These are phyloP conservation scores for Oryza officinalis DNA, from an alignment of 176 grass and related monocot genomes.

Conservation along the genomic window DNA sequence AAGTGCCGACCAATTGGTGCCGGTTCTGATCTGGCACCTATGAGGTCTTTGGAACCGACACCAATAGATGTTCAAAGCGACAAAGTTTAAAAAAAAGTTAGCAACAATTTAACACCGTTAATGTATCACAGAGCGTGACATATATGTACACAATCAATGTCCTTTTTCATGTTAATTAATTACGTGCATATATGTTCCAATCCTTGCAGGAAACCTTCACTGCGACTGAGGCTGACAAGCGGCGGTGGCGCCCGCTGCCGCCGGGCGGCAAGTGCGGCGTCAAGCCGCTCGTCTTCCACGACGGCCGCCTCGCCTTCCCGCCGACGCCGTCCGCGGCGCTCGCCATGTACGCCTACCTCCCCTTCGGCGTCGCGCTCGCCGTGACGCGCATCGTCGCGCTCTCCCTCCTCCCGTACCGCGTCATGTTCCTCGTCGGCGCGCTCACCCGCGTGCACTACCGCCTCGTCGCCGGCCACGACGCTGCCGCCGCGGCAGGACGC, in stretches of 20 bases:
- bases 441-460: conserved; percentile 50
- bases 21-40: no score
- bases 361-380: conserved; percentile 47
- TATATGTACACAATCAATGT: neutral
- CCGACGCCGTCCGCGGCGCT: conserved; percentile 58
- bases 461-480: conserved; percentile 2
- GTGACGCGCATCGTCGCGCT: conserved; percentile 39
- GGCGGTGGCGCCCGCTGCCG: conserved; percentile 44
- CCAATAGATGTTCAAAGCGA: no score
- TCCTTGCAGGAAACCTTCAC: conserved; percentile 54
- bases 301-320: conserved; percentile 69
- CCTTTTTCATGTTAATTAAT: neutral
- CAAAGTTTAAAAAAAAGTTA: no score
- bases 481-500: neutral
- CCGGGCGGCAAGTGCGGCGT: conserved; percentile 35
- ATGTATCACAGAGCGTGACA: neutral
- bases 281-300: conserved; percentile 73
- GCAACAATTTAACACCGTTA: neutral
- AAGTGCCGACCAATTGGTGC: no score
- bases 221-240: conserved; percentile 55
- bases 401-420: conserved; percentile 54
- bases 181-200: conserved; percentile 10
- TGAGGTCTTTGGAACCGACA: no score
- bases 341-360: conserved; percentile 79
- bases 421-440: conserved; percentile 47